Evolutionary conservation across 495 filamentous ascomycete genomes (phyloP), one percentile per base, ranked within the genome.

Genomic region (Annulohypoxylon stygium): DNA sequence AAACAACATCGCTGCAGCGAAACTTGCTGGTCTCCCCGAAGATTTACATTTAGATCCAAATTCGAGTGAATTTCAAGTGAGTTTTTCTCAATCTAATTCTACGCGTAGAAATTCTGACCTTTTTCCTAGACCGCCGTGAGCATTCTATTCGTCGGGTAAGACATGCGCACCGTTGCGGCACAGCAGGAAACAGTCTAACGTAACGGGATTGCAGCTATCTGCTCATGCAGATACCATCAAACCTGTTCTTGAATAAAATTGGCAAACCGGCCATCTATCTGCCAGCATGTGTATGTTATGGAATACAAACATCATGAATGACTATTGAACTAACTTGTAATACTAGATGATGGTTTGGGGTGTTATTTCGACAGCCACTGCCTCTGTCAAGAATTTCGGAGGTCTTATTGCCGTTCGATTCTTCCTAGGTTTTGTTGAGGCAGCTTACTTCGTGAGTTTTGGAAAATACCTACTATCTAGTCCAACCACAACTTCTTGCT

Each of bases 101-200:
- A 78, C 43, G 41, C 1, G 9, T 47, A 23, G 54, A 47, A 8
- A 55, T 61, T 12, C 18, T 79, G 34, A 79, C 20, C 4, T 59
- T 34, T 66, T 23, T 2, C 23, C 1, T 66, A 88, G 81, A 92
- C 90, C 3, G 81, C 85, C 20, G 86, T 92, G 61, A 89, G 86
- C 74, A 91, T 93, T 53, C 79, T 93, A 50, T 94, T 93, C 73
- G 91, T 93, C 6, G 91, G 92, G 62, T 93, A 91, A 72, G 81
- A 87, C 41, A 34, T 41, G 11, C 8, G 45, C 45, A 34, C 26
- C 26, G 25, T 34, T 20, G 14, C 16, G 36, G 26, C 3, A 30
- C 10, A 47, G 6, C 10, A 47, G 4, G 2, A 25, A 20, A 11
- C 30, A 25, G 10, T 53, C 65, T 71, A 58, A 73, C 61, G 1